A percentile compares a stretch with the other conserved stretches of the same genome.
Conservation (phyloP, 192 early-diverging fungal species). For the Umbelopsis sp. region DNA sequence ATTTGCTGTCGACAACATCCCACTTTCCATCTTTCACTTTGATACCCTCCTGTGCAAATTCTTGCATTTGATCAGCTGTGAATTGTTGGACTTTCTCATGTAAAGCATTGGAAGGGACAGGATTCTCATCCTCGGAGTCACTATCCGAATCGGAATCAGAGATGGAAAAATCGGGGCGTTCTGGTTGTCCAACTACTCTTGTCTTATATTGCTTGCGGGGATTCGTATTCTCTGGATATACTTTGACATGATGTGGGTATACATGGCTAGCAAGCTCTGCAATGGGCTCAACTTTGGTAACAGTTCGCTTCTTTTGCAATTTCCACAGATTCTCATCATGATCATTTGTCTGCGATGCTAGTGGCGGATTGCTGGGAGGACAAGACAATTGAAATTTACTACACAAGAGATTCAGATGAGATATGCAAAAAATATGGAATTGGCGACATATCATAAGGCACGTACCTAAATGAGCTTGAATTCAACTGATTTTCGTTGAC, state of each 20-base stretch:
- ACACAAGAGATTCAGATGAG: too few species aligned
- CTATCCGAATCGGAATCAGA: slow-evolving; percentile 15
- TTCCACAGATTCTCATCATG: background rate
- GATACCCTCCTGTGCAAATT: background rate
- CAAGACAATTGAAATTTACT: too few species aligned
- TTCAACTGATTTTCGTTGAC: too few species aligned
- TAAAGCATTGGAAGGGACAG: background rate
- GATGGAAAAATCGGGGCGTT: background rate
- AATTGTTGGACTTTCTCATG: background rate
- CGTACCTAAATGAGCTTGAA: too few species aligned
- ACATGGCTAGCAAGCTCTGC: background rate
- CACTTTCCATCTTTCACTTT: background rate
- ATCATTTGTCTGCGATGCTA: background rate
- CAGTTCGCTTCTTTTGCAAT: background rate
- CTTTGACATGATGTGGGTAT: background rate
- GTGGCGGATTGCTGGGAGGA: too few species aligned
- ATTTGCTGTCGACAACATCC: slow-evolving; percentile 3
- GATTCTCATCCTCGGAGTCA: background rate
- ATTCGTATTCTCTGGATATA: slow-evolving; percentile 1
- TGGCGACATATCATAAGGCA: too few species aligned
- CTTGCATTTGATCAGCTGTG: background rate
- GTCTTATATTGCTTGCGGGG: background rate
- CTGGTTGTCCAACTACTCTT: background rate
- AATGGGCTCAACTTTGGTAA: background rate
- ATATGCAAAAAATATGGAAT: too few species aligned